These are phyloP conservation scores for Claviceps monticola DNA, from an alignment of 2,329 filamentous ascomycete genomes.

Conservation along the genomic window DNA sequence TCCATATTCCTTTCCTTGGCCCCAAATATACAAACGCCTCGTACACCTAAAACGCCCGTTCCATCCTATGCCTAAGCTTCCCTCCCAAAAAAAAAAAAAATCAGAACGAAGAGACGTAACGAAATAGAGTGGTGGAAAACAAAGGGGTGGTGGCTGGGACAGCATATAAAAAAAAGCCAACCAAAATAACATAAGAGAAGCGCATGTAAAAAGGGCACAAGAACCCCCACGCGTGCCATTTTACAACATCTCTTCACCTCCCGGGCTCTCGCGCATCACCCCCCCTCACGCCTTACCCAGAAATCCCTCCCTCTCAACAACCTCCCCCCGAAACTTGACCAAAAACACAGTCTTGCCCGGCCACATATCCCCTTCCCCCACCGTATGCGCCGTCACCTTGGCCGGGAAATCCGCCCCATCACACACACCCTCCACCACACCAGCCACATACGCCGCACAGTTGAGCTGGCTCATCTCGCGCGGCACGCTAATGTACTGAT, in stretches of 20 bases:
- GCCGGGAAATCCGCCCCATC: constrained; percentile 85
- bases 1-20: neutral
- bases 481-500: constrained; percentile 83
- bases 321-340: constrained; percentile 82
- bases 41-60: neutral
- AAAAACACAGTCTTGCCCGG: constrained; percentile 92
- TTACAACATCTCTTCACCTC: no score
- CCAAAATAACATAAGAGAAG: neutral
- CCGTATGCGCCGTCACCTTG: constrained; percentile 77
- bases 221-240: no score
- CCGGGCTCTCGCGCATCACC: no score
- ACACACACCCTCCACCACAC: constrained; percentile 89
- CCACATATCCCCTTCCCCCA: constrained; percentile 70
- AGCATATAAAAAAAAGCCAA: neutral
- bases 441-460: constrained; percentile 89
- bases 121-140: neutral
- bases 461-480: constrained; percentile 94
- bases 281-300: constrained; percentile 38
- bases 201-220: no score
- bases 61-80: neutral
- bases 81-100: neutral
- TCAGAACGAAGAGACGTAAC: neutral
- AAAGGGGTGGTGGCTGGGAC: no score
- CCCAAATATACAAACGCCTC: neutral
- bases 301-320: constrained; percentile 81